Evolutionary conservation across 2,329 filamentous ascomycete species (phyloP).

Genomic region (Apiospora pterosperma): DNA sequence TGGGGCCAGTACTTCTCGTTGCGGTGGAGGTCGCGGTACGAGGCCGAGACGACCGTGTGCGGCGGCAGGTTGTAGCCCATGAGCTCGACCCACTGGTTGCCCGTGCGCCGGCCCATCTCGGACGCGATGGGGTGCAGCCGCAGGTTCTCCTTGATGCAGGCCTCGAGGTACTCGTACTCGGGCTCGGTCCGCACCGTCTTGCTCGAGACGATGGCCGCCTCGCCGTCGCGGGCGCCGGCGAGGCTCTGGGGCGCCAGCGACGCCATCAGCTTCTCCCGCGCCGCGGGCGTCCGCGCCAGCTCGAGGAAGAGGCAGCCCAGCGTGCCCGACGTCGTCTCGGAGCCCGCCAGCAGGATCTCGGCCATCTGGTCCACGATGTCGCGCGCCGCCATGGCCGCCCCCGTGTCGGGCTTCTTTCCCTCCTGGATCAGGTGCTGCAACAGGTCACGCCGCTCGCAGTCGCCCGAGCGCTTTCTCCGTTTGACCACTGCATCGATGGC

Average conservation of each 20-base stretch:
- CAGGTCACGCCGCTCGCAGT: conserved; percentile 1
- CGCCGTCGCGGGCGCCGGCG: neutral
- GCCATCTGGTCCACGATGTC: conserved; percentile 6
- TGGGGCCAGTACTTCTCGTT: conserved; percentile 1
- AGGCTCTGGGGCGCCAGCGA: neutral
- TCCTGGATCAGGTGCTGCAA: conserved; percentile 3
- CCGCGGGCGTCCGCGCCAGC: neutral
- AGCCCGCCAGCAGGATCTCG: conserved; percentile 3
- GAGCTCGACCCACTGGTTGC: neutral
- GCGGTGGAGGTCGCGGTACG: conserved; percentile 5
- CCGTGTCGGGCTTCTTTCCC: conserved; percentile 2
- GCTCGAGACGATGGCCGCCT: neutral
- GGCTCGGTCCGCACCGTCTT: neutral
- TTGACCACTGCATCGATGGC: neutral
- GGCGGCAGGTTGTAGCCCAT: neutral
- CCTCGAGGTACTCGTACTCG: conserved; percentile 3
- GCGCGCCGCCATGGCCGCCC: neutral
- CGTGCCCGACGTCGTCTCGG: neutral
- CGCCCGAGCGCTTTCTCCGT: neutral
- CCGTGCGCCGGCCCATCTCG: conserved; percentile 5
- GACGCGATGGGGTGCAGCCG: conserved; percentile 4
- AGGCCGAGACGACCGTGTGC: conserved; percentile 3
- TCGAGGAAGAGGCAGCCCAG: neutral
- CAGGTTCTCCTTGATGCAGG: conserved; percentile 4
- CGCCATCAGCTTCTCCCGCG: neutral